These are phyloP conservation scores for Trichoderma arundinaceum DNA, from an alignment of 2,329 filamentous ascomycete genomes.

Conservation along the genomic window DNA sequence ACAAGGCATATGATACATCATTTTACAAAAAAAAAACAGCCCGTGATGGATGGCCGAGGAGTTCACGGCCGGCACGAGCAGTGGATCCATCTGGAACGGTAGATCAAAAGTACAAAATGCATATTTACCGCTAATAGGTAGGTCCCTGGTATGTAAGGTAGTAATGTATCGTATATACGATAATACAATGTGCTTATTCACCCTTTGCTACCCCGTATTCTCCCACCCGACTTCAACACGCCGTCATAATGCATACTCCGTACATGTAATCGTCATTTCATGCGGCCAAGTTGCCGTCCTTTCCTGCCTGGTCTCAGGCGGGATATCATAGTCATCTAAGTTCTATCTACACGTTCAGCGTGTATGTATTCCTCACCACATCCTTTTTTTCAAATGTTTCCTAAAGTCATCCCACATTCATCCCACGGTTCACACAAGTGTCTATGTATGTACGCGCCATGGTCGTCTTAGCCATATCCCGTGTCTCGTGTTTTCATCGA, in stretches of 20 bases:
- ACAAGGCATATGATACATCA: slow-evolving; percentile 25
- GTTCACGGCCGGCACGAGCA: neutral
- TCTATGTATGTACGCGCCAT: slow-evolving; percentile 21
- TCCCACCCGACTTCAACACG: neutral
- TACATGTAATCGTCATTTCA: slow-evolving; percentile 28
- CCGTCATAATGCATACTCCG: slow-evolving; percentile 15
- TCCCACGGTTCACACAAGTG: neutral
- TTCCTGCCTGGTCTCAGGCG: slow-evolving; percentile 27
- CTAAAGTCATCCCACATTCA: slow-evolving; percentile 27
- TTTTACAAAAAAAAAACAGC: neutral
- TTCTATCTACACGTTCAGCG: slow-evolving; percentile 30
- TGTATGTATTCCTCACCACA: neutral
- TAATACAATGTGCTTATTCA: neutral
- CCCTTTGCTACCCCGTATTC: neutral
- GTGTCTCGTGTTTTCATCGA: neutral
- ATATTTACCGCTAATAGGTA: no score
- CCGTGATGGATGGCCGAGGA: neutral
- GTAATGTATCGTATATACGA: neutral
- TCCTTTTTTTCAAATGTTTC: neutral
- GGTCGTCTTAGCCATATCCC: slow-evolving; percentile 18
- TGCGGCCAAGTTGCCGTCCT: slow-evolving; percentile 26
- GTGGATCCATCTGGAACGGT: neutral
- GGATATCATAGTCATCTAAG: slow-evolving; percentile 32
- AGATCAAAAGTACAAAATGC: no score
- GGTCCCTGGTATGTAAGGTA: neutral